Conservation (phyloP, 768 basidiomycete species). For the Naematelia aurantialba region DNA sequence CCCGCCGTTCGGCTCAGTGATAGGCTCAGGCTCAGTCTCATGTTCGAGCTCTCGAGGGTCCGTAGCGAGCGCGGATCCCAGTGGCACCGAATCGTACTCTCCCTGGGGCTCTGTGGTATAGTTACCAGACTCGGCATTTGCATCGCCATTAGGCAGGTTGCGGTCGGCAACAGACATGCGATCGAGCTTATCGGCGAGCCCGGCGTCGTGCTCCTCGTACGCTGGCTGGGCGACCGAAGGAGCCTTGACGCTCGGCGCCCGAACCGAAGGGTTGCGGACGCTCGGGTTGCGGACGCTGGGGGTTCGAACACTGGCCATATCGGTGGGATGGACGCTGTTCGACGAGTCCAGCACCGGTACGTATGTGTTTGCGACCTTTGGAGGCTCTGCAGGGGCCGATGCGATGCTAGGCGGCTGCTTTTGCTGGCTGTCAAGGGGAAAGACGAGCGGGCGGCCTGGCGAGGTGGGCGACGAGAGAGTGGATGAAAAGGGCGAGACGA, state of each 20-base stretch:
- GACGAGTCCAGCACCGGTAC: constrained; percentile 18
- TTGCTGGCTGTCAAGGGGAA: constrained; percentile 1
- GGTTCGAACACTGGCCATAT: not conserved
- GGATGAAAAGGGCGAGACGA: constrained; percentile 23
- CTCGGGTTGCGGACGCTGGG: not conserved
- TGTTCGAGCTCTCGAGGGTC: not conserved
- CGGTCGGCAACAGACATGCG: constrained; percentile 9
- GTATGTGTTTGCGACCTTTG: constrained; percentile 10
- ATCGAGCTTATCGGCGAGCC: constrained; percentile 6
- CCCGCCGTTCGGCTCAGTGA: not conserved
- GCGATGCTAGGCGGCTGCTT: not conserved
- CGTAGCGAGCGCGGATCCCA: not conserved
- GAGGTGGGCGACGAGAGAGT: constrained; percentile 26
- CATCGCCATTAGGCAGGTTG: constrained; percentile 8
- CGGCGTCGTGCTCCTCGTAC: constrained; percentile 6
- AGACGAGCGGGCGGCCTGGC: constrained; percentile 8
- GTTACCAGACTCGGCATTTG: not conserved
- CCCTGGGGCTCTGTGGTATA: constrained; percentile 3
- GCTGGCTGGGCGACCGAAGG: not conserved
- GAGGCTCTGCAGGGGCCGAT: not conserved
- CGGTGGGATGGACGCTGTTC: constrained; percentile 3
- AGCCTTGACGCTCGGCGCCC: not conserved
- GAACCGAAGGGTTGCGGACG: not conserved
- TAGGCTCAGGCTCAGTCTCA: not conserved
- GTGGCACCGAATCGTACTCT: not conserved